phyloP scores from a whole-genome alignment of 164 flowering plant genomes.

The Saururus chinensis region DNA sequence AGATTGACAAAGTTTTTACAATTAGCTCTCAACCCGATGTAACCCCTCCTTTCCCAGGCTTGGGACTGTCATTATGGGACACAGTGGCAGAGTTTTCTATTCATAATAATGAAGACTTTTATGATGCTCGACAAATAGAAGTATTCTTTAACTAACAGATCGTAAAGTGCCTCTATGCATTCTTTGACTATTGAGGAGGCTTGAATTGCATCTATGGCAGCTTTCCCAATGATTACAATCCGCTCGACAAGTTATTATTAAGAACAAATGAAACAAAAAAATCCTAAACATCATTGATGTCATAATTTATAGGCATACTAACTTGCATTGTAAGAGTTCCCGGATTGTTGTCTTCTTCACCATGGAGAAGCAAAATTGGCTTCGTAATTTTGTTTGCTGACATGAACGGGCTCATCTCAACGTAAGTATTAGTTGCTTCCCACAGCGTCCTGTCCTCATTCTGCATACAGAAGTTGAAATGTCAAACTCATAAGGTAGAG shows the following conservation, averaged over 20 bases:
- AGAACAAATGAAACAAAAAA: background rate
- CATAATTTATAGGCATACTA: background rate
- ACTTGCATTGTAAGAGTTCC: conserved; percentile 99
- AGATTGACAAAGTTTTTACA: no score
- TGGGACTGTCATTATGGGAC: no score
- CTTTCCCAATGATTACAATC: no score
- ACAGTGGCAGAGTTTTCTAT: no score
- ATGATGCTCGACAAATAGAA: background rate
- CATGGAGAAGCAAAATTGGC: conserved; percentile 92
- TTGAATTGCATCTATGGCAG: no score
- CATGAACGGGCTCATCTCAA: conserved; percentile 98
- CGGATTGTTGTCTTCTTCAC: conserved; percentile 95
- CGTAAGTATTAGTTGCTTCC: conserved; percentile 82
- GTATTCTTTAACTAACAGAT: background rate
- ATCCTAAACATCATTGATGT: background rate
- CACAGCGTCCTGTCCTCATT: conserved; percentile 96
- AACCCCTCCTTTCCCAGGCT: no score
- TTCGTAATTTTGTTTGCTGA: conserved; percentile 88
- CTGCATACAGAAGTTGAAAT: conserved; percentile 20
- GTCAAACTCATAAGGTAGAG: background rate
- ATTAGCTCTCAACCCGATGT: no score
- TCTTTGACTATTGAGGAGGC: no score
- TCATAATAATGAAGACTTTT: background rate
- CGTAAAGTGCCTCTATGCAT: background rate
- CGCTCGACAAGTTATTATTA: background rate